Base-by-base conservation (phyloP, 768 basidiomycete genomes). In the Leccinum ochraceum region DNA sequence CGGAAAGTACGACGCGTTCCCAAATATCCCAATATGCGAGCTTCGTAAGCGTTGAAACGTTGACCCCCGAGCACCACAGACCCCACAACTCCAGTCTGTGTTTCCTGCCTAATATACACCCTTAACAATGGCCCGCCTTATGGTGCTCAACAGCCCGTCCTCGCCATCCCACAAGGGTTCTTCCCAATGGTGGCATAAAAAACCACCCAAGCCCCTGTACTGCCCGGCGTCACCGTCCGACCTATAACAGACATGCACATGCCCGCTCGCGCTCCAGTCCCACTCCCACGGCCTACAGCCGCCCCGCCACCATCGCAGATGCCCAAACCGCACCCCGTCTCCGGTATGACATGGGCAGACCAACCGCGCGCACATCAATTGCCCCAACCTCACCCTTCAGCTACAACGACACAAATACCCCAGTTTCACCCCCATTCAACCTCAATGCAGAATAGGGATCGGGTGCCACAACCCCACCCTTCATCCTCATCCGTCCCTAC, bases 71-170 rank as follows among this genome's bases (percentile, higher is more conserved):
- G 42, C 4, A 4, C 42, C 30, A 30, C 55, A 74, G 72, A 74
- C 30, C 59, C 68, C 66, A 11, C 71, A 74, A 54, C 55, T 60
- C 49, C 66, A 56, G 57, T 24, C 72, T 0, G 46, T 56, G 0
- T 74, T 58, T 63, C 72, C 74, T 36, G 36, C 65, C 6, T 74
- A 74, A 13, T 74, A 72, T 58, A 63, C 71, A 1, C 73, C 71
- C 2, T 60, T 74, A 11, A 65, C 63, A 54, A 65, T 73, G 64
- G 59, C 60, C 70, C 65, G n/a, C 71, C 71, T 13, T 34, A 54
- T 14, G 67, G 63, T 3, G 17, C 66, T 4, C 72, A 74, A n/a
- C 72, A 75, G 34, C 73, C 71, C 10, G 8, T 72, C 24, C 46
- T 66, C 4, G 44, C 69, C 26, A 69, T 73, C 67, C 69, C 71